Conservation (phyloP, 2,329 filamentous ascomycete species). For the Metarhizium guizhouense region DNA sequence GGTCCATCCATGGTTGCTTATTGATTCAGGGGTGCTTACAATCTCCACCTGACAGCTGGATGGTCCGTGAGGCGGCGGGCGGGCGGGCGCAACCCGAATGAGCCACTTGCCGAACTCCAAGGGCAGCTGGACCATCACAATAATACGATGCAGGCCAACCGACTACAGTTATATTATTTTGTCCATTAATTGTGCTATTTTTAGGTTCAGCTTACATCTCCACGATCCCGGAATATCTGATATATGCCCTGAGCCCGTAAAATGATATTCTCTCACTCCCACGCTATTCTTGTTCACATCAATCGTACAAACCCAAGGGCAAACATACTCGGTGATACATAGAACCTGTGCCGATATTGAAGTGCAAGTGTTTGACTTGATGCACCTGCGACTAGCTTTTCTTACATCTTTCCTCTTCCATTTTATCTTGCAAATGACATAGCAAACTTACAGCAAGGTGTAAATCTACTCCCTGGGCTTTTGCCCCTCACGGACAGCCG, state of each 20-base stretch:
- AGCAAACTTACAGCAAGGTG: background rate
- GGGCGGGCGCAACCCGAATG: too few species aligned
- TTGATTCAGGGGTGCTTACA: too few species aligned
- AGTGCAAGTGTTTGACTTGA: background rate
- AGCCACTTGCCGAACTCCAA: too few species aligned
- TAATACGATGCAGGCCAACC: background rate
- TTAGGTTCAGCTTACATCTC: background rate
- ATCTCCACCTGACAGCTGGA: too few species aligned
- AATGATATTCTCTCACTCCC: background rate
- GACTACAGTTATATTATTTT: background rate
- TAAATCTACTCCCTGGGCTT: slow-evolving; percentile 21
- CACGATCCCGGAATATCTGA: background rate
- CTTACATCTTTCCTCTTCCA: background rate
- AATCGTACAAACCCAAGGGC: background rate
- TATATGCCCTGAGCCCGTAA: background rate
- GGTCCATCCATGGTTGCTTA: too few species aligned
- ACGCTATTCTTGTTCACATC: background rate
- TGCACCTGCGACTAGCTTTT: background rate
- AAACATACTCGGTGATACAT: background rate
- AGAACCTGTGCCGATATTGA: background rate
- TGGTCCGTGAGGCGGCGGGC: too few species aligned
- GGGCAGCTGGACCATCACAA: too few species aligned
- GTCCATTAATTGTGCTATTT: background rate
- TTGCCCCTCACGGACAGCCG: slow-evolving; percentile 61
- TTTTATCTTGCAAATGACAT: background rate